A percentile compares a stretch with the other conserved stretches of the same genome.
Conservation (phyloP, 805 yeast species). For the Metschnikowia kunwiensis region DNA sequence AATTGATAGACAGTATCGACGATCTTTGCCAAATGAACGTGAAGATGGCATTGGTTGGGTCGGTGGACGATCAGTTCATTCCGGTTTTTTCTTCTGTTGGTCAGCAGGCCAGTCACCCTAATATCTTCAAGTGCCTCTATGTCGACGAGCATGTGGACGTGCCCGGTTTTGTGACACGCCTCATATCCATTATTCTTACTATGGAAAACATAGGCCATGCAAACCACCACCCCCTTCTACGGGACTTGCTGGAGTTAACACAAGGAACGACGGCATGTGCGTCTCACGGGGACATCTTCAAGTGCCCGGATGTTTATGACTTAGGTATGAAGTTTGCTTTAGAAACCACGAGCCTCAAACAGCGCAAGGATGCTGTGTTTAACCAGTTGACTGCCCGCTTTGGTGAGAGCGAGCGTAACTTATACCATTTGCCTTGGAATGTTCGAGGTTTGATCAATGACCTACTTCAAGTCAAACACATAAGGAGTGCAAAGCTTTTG, state of each 20-base stretch:
- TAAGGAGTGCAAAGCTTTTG: slow-evolving; percentile 24
- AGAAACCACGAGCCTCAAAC: slow-evolving; percentile 35
- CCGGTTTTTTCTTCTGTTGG: slow-evolving; percentile 34
- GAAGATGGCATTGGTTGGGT: slow-evolving; percentile 35
- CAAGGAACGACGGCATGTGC: slow-evolving; percentile 19
- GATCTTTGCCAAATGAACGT: slow-evolving; percentile 26
- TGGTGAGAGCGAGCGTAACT: slow-evolving; percentile 14
- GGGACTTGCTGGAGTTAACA: slow-evolving; percentile 30
- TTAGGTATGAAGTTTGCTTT: slow-evolving; percentile 31
- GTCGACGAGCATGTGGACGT: slow-evolving; percentile 19
- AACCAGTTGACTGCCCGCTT: neutral
- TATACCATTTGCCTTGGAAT: slow-evolving; percentile 38
- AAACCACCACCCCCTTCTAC: slow-evolving; percentile 28
- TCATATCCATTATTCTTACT: slow-evolving; percentile 28
- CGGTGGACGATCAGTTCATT: slow-evolving; percentile 36
- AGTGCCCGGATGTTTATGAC: slow-evolving; percentile 25
- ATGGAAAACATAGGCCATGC: slow-evolving; percentile 36
- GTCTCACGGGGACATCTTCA: slow-evolving; percentile 27
- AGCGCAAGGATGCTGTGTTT: slow-evolving; percentile 5
- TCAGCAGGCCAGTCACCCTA: slow-evolving; percentile 33
- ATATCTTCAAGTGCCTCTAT: slow-evolving; percentile 30
- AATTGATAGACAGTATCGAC: slow-evolving; percentile 21
- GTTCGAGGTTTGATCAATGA: slow-evolving; percentile 38
- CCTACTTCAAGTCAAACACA: slow-evolving; percentile 30
- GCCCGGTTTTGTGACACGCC: slow-evolving; percentile 28